A percentile compares a stretch with the other conserved stretches of the same genome.
Conservation (phyloP, 2,329 filamentous ascomycete genomes). For the Ambrosiella cleistominuta region DNA sequence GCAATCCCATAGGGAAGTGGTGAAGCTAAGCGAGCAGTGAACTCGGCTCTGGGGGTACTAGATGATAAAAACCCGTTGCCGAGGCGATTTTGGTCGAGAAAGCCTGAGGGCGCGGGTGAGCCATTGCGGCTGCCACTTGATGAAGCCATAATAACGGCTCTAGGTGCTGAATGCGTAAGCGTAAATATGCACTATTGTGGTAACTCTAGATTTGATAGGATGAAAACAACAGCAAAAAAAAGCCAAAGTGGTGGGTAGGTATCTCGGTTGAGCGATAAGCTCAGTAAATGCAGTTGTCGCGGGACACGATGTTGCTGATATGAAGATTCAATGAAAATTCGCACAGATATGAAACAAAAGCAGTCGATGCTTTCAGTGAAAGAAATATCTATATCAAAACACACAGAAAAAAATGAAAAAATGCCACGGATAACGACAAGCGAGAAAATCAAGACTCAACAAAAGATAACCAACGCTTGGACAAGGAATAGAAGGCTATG, state of each 20-base stretch:
- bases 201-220: too few relatives aligned
- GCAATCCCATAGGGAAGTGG: slow-evolving; percentile 31
- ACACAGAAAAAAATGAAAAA: neutral
- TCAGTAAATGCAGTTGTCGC: too few relatives aligned
- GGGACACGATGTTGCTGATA: too few relatives aligned
- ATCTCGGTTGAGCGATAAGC: neutral
- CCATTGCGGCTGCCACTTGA: slow-evolving; percentile 7
- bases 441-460: neutral
- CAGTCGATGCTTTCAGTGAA: neutral
- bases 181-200: too few relatives aligned
- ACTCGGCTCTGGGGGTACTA: slow-evolving; percentile 15
- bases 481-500: slow-evolving; percentile 1
- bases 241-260: neutral
- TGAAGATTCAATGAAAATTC: neutral
- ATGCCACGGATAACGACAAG: neutral
- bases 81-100: slow-evolving; percentile 1
- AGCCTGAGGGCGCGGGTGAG: slow-evolving; percentile 1
- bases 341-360: neutral
- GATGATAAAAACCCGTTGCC: slow-evolving; percentile 6
- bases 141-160: slow-evolving; percentile 7
- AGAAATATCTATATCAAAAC: neutral
- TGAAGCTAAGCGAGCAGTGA: slow-evolving; percentile 36
- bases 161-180: neutral
- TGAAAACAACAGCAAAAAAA: too few relatives aligned
- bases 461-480: neutral